Conservation (phyloP, 1,284 basidiomycete genomes). For the Malassezia globosa region DNA sequence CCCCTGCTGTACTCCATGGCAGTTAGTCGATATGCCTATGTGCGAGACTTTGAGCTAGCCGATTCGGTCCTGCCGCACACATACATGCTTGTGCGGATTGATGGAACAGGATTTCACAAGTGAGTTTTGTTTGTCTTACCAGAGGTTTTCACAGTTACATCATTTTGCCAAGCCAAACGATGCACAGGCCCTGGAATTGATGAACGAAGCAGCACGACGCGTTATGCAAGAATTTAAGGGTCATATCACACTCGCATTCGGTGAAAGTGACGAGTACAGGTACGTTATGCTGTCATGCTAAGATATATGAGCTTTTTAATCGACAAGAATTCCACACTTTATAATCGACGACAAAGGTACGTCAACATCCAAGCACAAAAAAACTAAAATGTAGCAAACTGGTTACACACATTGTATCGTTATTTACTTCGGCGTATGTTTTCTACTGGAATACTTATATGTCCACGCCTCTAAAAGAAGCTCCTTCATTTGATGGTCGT, state of each 20-base stretch:
- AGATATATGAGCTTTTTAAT: slow-evolving; percentile 65
- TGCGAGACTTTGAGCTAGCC: slow-evolving; percentile 75
- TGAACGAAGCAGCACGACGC: slow-evolving; percentile 76
- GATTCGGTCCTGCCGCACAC: slow-evolving; percentile 74
- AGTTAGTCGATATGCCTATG: slow-evolving; percentile 80
- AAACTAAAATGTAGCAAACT: slow-evolving; percentile 68
- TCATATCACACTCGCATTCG: slow-evolving; percentile 57
- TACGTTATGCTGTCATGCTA: slow-evolving; percentile 40
- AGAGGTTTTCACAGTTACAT: slow-evolving; percentile 73
- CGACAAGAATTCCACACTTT: slow-evolving; percentile 61
- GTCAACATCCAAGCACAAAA: not conserved
- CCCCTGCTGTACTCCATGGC: slow-evolving; percentile 68
- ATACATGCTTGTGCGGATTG: slow-evolving; percentile 74
- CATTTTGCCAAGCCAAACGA: slow-evolving; percentile 85
- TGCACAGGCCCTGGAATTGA: slow-evolving; percentile 67
- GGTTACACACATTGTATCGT: slow-evolving; percentile 71
- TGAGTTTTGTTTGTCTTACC: slow-evolving; percentile 40
- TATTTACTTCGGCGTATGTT: slow-evolving; percentile 85
- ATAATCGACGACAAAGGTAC: slow-evolving; percentile 64
- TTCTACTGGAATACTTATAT: slow-evolving; percentile 74
- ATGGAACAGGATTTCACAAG: slow-evolving; percentile 92
- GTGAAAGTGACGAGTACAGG: slow-evolving; percentile 96
- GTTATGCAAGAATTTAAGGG: slow-evolving; percentile 56
- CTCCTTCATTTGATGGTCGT: slow-evolving; percentile 79
- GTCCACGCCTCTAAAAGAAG: slow-evolving; percentile 58